These are phyloP conservation scores for Inga leiocalycina DNA, from an alignment of 306 rosid genomes.

Conservation along the genomic window DNA sequence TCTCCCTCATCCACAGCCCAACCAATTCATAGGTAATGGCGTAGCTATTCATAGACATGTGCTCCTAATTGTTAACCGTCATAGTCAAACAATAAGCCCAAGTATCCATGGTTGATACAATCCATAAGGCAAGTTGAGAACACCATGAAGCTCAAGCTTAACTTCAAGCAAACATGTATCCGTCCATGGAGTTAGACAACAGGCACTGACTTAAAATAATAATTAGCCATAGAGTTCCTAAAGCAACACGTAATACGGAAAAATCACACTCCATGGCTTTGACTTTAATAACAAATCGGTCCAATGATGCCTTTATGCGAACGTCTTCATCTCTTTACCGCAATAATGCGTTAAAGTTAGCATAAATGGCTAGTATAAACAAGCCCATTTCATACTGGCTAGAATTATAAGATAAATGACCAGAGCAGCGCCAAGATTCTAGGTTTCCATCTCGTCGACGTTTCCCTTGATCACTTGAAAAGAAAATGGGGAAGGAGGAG, in stretches of 20 bases:
- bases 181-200: not conserved
- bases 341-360: not conserved
- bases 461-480: not conserved
- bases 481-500: not conserved
- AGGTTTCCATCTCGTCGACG: not conserved
- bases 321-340: not conserved
- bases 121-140: not conserved
- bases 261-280: not conserved
- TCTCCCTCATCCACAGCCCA: not conserved
- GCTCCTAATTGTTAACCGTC: not conserved
- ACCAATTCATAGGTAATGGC: not conserved
- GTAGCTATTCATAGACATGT: not conserved
- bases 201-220: not conserved
- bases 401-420: not conserved
- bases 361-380: not conserved
- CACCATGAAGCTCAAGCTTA: not conserved
- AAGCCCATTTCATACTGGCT: not conserved
- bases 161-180: not conserved
- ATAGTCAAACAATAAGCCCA: slow-evolving; percentile 15
- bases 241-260: not conserved
- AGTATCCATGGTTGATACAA: not conserved
- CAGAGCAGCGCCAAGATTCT: not conserved
- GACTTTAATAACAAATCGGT: not conserved
- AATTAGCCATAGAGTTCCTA: not conserved
- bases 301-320: not conserved